Evolutionary conservation across 2,329 filamentous ascomycete genomes (phyloP), one percentile per base, ranked within the genome.

Genomic region (Cucurbitaria berberidis): DNA sequence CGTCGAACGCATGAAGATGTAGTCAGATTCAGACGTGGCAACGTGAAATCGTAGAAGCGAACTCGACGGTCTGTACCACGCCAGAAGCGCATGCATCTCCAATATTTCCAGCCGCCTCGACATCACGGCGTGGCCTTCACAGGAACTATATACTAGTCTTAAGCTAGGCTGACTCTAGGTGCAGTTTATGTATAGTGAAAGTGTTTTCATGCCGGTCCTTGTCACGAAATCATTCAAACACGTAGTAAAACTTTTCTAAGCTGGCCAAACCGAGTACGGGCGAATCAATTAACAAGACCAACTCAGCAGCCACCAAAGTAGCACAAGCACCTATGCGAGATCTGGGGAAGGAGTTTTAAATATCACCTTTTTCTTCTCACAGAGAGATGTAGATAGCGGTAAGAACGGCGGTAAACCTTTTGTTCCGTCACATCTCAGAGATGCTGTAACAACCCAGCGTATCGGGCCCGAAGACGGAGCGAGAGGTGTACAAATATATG

Each of bases 1-100:
- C 55, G 51, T 48, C 11, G 5, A 57, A 48, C 41, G 55, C 55
- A 51, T 55, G 38, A 54, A 46, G 16, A 26, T 43, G 38, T 26
- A 53, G 47, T 53, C 39, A 50, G 24, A 41, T 8, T n/a, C 47
- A 51, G 51, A 44, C 22, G 32, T 54, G 39, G 32, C 40, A 41
- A 46, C 41, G 22, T 51, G 48, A 39, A 45, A 43, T 22, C 34
- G 50, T 45, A 46, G 40, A 35, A 49, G 43, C 43, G 41, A 43
- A 41, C 26, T 27, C 21, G 26, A 38, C 30, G 16, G 27, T 42
- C 48, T 47, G 52, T 44, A 42, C 3, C 29, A 8, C 19, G 39
- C 29, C 48, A 3, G 39, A 45, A 44, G 15, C 19, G 24, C 36
- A n/a, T 38, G 21, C 29, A 29, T 32, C 45, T 47, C 8, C 35